Conservation (phyloP, 306 rosid species). For the Vachellia collinsii region DNA sequence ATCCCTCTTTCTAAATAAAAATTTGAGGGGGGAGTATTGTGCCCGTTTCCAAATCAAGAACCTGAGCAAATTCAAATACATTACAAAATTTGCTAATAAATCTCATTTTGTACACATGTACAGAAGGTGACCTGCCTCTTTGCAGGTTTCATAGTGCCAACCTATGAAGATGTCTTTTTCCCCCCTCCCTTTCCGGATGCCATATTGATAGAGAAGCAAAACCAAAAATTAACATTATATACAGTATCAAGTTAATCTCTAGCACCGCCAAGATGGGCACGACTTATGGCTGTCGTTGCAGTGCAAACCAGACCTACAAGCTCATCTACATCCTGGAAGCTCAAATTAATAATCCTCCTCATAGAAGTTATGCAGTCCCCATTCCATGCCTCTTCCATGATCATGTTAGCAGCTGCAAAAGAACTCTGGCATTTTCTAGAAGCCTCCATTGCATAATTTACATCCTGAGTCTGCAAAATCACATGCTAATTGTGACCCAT, state of each 20-base stretch:
- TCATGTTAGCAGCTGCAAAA: constrained; percentile 50
- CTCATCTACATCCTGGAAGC: constrained; percentile 85
- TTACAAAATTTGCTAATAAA: constrained; percentile 69
- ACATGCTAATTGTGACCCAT: constrained; percentile 27
- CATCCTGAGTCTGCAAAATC: constrained; percentile 68
- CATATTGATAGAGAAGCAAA: constrained; percentile 41
- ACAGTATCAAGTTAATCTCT: constrained; percentile 72
- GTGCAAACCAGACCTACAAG: constrained; percentile 61
- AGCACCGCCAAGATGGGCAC: constrained; percentile 60
- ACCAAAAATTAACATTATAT: constrained; percentile 48
- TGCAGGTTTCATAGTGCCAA: constrained; percentile 48
- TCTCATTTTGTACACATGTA: constrained; percentile 89
- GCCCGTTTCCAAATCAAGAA: constrained; percentile 60
- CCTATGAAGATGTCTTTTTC: constrained; percentile 37
- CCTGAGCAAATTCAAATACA: constrained; percentile 35
- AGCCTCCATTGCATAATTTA: constrained; percentile 72
- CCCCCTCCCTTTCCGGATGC: constrained; percentile 49
- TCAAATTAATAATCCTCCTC: constrained; percentile 68
- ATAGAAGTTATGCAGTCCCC: constrained; percentile 56
- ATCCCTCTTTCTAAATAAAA: constrained; percentile 54
- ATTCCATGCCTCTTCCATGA: constrained; percentile 58
- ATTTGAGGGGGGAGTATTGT: constrained; percentile 48
- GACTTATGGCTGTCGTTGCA: constrained; percentile 63
- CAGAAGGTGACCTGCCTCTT: constrained; percentile 49
- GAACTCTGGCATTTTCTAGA: constrained; percentile 66